phyloP scores from a whole-genome alignment of 2,329 filamentous ascomycete species.

The Ophiostoma montium region DNA sequence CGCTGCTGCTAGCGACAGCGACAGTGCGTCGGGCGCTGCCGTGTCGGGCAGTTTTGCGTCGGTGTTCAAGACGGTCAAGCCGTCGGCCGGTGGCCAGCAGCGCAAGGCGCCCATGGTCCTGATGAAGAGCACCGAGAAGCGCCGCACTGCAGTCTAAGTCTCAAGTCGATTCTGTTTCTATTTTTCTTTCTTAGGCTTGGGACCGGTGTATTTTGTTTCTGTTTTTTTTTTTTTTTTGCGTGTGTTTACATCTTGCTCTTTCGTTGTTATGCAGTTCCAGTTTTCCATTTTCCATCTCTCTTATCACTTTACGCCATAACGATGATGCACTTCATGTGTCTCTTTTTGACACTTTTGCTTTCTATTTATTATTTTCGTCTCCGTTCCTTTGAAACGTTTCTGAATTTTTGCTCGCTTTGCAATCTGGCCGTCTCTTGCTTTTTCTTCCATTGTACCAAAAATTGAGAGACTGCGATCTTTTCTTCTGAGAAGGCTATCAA shows the following conservation, averaged over 20 bases:
- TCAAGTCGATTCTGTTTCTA: neutral
- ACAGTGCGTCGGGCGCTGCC: constrained; percentile 21
- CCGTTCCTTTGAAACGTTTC: neutral
- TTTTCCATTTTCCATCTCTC: neutral
- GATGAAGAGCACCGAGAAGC: constrained; percentile 79
- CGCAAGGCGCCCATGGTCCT: constrained; percentile 80
- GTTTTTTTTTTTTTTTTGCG: neutral
- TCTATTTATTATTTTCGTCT: neutral
- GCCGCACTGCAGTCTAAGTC: constrained; percentile 28
- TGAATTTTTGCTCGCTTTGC: neutral
- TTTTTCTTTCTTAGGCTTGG: neutral
- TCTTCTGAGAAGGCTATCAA: no score
- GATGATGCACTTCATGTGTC: constrained; percentile 1
- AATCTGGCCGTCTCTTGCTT: neutral
- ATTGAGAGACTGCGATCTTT: no score
- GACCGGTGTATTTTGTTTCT: neutral
- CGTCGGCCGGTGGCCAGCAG: constrained; percentile 39
- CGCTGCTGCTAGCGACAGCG: constrained; percentile 27
- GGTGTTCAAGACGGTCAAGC: constrained; percentile 50
- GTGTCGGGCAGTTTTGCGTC: constrained; percentile 52
- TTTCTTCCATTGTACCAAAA: no score
- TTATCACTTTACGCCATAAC: constrained; percentile 1
- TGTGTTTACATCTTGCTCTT: neutral
- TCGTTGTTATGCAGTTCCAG: no score
- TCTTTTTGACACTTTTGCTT: neutral